Evolutionary conservation across 495 filamentous ascomycete species (phyloP), one percentile per base, ranked within the genome.

Genomic region (Aspergillus incahuasiensis): DNA sequence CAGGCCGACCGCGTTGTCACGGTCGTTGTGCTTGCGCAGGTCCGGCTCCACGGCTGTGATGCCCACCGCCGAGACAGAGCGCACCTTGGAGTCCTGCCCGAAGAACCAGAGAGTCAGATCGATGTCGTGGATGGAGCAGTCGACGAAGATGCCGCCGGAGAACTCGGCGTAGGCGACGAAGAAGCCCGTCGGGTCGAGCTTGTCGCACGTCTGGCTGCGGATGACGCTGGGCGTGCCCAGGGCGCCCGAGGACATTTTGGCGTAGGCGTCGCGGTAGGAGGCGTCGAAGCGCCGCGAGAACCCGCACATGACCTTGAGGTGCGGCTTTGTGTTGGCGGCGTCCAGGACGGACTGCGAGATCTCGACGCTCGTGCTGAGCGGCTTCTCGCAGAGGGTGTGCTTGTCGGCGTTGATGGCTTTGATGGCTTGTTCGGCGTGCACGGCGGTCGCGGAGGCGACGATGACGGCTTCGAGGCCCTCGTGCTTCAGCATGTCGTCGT

Each of bases 1-100:
- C 25, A 86, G 67, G 0, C 82, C 82, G 5, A 86, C 77, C 13
- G 80, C 82, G 54, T 86, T 87, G 60, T 87, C 84, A 20, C 75
- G 73, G 58, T 87, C 84, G 13, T 77, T 78, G 63, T 83, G 73
- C 62, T 79, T 74, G 52, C 74, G 67, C 19, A 86, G 65, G n/a
- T 79, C 82, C 0, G 83, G 82, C 63, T 84, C 75, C 18, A 85
- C 78, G 6, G 81, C 81, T 0, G 77, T 81, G 60, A 84, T 79
- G n/a, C 84, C 83, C 7, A 76, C 62, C 0, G 78, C 78, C 1
- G 69, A 68, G 15, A 81, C 77, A 54, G 68, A 72, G 63, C 85
- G 83, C 41, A 77, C 71, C 24, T 65, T 66, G 41, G 64, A 59
- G n/a, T 77, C 71, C 40, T 77, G 60, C 11, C 76, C 77, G 63